phyloP scores from a whole-genome alignment of 1,284 basidiomycete genomes.

The Cryptococcus sp. region DNA sequence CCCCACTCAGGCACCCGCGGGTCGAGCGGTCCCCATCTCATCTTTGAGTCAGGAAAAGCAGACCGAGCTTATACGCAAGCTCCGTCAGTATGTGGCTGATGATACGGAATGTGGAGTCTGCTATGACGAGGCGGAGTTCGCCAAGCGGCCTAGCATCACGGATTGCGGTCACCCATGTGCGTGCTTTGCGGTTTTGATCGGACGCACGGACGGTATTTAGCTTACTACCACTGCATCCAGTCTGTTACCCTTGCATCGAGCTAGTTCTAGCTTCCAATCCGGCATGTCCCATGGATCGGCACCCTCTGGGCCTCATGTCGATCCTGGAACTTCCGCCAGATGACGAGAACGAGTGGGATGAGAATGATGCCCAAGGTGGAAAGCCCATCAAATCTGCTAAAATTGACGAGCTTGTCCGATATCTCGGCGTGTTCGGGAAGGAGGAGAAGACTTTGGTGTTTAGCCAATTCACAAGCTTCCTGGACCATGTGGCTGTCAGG shows the following conservation, averaged over 20 bases:
- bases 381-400: conserved; percentile 67
- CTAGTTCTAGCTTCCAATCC: conserved; percentile 66
- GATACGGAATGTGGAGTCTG: conserved; percentile 69
- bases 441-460: conserved; percentile 80
- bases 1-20: conserved; percentile 27
- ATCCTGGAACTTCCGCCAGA: conserved; percentile 69
- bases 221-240: conserved; percentile 17
- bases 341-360: conserved; percentile 56
- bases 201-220: not conserved
- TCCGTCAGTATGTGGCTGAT: conserved; percentile 73
- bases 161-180: conserved; percentile 69
- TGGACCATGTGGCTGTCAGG: conserved; percentile 73
- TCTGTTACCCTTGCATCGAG: conserved; percentile 63
- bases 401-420: conserved; percentile 73
- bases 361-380: conserved; percentile 16
- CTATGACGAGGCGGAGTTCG: conserved; percentile 32
- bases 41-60: conserved; percentile 39
- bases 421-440: conserved; percentile 67
- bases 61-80: conserved; percentile 62
- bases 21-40: conserved; percentile 43
- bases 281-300: conserved; percentile 84
- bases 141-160: conserved; percentile 74
- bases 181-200: not conserved
- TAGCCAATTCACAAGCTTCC: conserved; percentile 79
- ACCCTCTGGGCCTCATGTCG: conserved; percentile 62